Evolutionary conservation across 2,329 filamentous ascomycete species (phyloP), one percentile per base, ranked within the genome.

Genomic region (Chaetomium sp.): DNA sequence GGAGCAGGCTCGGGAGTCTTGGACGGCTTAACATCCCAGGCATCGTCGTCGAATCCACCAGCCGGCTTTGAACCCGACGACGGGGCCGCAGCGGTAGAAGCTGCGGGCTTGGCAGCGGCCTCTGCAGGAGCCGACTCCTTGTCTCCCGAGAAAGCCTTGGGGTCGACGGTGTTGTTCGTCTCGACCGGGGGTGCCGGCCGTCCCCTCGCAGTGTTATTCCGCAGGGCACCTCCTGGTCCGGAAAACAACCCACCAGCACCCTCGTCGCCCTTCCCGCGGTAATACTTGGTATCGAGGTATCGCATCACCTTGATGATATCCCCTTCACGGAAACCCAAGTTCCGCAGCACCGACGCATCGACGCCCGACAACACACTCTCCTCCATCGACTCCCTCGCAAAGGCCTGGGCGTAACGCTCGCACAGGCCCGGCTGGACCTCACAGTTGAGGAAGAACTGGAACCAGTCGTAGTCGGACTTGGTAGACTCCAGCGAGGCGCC

Each of bases 271-370:
- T 79, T 79, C 47, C 77, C 81, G 40, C 91, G 86, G 49, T 79
- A 81, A 67, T 82, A 96, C 68, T 89, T 94, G 68, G 78, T 81
- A 70, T 99, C 92, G 54, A 99, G 72, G 64, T 81, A 82, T 61
- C 92, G 91, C 84, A 94, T 96, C 6, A 99, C 89, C 60, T 95
- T 91, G 66, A 99, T 83, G 57, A 96, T 96, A 70, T 99, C 94
- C 33, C 94, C 94, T 71, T 97, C 94, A 58, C 95, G 91, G 49
- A 99, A 72, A n/a, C 94, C 94, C 43, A 99, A 76, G 11, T 88
- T 96, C 42, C 94, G 85, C 48, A 99, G 76, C 14, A 92, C 84
- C 58, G 81, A 84, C 5, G 89, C 83, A 54, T 91, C 89, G 50
- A 99, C 92, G 65, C 97, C 94, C 3, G 91, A 88, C 56, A 97